Evolutionary conservation across 805 yeast genomes (phyloP), one percentile per base, ranked within the genome.

Genomic region (Metschnikowia bowlesiae): DNA sequence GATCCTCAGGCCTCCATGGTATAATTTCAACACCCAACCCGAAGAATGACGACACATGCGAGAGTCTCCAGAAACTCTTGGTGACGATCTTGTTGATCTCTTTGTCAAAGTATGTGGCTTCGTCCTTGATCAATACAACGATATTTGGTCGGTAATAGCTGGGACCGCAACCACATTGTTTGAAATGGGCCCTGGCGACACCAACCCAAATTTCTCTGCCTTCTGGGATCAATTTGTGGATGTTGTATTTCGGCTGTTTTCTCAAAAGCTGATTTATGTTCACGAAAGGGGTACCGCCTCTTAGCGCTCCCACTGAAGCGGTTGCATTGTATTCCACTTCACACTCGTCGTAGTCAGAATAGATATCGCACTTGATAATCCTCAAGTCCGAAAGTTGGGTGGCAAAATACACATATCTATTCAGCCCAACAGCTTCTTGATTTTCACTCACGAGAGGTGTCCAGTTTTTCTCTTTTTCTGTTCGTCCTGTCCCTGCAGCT

Each of bases 181-280:
- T 63, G 16, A 75, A 51, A 53, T 73, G 78, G 4, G 78, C 71
- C 53, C 78, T 67, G 3, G 75, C 76, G 59, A 76, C 74, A 0
- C 78, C 79, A 30, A 75, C 62, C 75, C 79, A 78, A 47, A 78
- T 62, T 52, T 75, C 76, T 38, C 74, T 57, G 28, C 62, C 63
- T 29, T 53, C 50, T 1, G 67, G 54, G 13, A 67, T 54, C 22
- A 50, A 41, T 11, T 31, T 44, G 9, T 16, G 39, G 8, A 44
- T 41, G 34, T 28, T 35, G 7, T 8, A 22, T 6, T 8, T 32
- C 10, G 16, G 31, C 29, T 22, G 37, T 7, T 13, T 33, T 36
- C 18, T 32, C 42, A 44, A 44, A 3, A 41, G 36, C 8, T 26
- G 39, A 31, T 56, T 56, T 14, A 54, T n/a, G 32, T 44, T 51